Percentiles rank a stretch among this genome's conserved stretches.
Conservation (phyloP, 202 grass and related monocot species). For the Tripidium arundinaceum region DNA sequence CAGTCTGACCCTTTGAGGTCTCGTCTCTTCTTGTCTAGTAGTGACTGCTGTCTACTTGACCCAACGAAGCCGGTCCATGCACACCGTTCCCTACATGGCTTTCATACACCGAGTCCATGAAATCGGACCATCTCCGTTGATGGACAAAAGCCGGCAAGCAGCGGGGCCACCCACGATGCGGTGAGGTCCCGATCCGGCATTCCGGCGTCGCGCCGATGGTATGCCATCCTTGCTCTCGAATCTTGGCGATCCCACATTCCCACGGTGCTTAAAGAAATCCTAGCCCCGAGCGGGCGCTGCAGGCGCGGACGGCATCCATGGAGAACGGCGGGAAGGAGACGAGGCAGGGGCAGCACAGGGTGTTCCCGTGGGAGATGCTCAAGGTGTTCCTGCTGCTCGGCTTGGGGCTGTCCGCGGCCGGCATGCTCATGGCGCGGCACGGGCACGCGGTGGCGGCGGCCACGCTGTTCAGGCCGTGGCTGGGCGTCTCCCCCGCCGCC, state of each 20-base stretch:
- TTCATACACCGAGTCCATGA: conserved; percentile 1
- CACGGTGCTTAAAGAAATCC: neutral
- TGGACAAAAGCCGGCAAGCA: neutral
- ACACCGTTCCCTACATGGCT: neutral
- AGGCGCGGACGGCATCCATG: conserved; percentile 58
- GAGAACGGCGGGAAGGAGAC: conserved; percentile 60
- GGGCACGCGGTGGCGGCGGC: conserved; percentile 24
- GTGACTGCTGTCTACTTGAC: too few species aligned
- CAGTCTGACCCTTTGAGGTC: too few species aligned
- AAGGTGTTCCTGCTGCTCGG: conserved; percentile 67
- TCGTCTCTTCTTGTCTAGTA: too few species aligned
- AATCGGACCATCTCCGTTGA: neutral
- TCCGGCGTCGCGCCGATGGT: conserved; percentile 14
- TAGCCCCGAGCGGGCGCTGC: conserved; percentile 38
- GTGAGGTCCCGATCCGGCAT: neutral
- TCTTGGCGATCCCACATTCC: conserved; percentile 10
- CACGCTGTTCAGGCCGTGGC: conserved; percentile 47
- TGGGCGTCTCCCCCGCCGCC: neutral
- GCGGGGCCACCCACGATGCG: neutral
- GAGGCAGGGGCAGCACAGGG: conserved; percentile 38
- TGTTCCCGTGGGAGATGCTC: conserved; percentile 48
- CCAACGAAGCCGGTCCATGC: too few species aligned
- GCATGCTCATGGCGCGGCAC: conserved; percentile 69
- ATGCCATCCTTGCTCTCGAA: conserved; percentile 18
- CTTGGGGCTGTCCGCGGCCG: conserved; percentile 49